Conservation (phyloP, 225 moss, liverwort and hornwort genomes). For the Bryum argenteum region DNA sequence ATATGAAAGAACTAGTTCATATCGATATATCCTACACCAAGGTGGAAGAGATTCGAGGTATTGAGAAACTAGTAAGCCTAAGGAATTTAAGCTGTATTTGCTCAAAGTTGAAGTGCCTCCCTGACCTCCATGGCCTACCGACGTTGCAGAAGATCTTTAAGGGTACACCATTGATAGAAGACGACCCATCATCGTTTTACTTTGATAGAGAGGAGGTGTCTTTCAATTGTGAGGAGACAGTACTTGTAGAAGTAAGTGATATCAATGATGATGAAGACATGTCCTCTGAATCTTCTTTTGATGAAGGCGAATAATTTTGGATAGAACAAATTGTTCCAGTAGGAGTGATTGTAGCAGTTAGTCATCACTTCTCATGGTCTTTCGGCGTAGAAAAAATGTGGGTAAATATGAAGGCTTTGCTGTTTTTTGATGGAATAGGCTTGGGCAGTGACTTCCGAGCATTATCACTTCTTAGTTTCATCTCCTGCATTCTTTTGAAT, state of each 20-base stretch:
- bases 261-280: slow-evolving; percentile 13
- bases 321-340: too few relatives aligned
- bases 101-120: slow-evolving; percentile 8
- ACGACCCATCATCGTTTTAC: slow-evolving; percentile 17
- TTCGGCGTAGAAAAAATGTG: too few relatives aligned
- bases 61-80: slow-evolving; percentile 13
- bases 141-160: accelerated
- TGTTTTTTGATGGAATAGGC: too few relatives aligned
- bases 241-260: not conserved
- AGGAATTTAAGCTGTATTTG: accelerated
- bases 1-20: not conserved
- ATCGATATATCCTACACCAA: accelerated
- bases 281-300: not conserved
- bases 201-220: not conserved
- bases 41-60: slow-evolving; percentile 25
- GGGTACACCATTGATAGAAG: not conserved
- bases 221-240: not conserved
- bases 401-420: too few relatives aligned
- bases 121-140: slow-evolving; percentile 16
- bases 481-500: too few relatives aligned
- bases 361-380: too few relatives aligned
- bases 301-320: too few relatives aligned
- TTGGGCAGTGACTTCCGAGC: too few relatives aligned
- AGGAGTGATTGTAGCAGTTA: too few relatives aligned
- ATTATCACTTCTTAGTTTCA: too few relatives aligned